Base-by-base conservation (phyloP, 176 grass and related monocot species). In the Oryza longistaminata region DNA sequence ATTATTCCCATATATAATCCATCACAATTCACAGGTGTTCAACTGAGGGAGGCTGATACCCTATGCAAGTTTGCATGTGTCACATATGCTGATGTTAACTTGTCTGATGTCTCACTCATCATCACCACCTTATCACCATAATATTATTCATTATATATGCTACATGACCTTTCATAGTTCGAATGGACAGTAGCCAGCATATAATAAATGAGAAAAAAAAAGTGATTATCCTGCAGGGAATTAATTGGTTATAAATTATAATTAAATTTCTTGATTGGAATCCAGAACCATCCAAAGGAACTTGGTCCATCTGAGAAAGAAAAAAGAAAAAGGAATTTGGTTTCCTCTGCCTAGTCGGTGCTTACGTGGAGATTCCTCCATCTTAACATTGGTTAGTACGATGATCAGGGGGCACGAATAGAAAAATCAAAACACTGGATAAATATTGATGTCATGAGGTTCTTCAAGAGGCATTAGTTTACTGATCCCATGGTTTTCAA, bases 341-440 rank as follows among this genome's bases (percentile, higher is more conserved):
- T 73, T 27, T 44, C 29, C 17, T 70, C 31, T 37, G 49, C 71
- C 61, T 55, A 50, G 22, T 67, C 71, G 11, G 58, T 66, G 26
- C 61, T 52, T 75, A 35, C 61, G 82, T 84, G 82, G 61, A 52
- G 82, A 75, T 75, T 75, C 71, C 42, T 50, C 60, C 13, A 4
- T 4, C 42, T 19, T 75, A 3, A 0, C 43, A 7, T 66, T 33
- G 2, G 17, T 44, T 45, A 62, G 34, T 33, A 5, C 9, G 33
- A 19, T 42, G 50, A 69, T 58, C 61, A 39, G 1, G 1, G 1
- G 43, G 3, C 12, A 27, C 5, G 9, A 5, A 75, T 52, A 74
- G 15, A 27, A 49, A 49, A 26, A 29, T 2, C n/a, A 74, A 53
- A 19, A n/a, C 44, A 31, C 8, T 50, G 3, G 14, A 11, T 79